Conservation (phyloP, 2,329 filamentous ascomycete species). For the Nemania diffusa region DNA sequence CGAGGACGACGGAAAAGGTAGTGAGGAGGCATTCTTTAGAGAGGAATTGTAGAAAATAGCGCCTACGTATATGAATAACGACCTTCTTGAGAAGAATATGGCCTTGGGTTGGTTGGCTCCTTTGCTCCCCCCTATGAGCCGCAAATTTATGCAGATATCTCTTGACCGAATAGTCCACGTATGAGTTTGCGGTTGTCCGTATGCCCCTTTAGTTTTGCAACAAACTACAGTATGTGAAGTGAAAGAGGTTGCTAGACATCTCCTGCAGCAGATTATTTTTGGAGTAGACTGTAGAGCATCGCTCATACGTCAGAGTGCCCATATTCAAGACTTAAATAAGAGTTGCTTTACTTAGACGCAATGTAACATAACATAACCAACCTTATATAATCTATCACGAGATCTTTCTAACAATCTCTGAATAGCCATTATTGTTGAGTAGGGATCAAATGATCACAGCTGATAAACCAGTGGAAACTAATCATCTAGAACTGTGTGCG, state of each 20-base stretch:
- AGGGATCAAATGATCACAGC: too few species aligned
- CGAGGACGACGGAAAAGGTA: constrained; percentile 50
- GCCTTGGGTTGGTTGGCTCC: background rate
- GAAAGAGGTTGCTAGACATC: background rate
- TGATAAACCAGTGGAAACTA: background rate
- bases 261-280: background rate
- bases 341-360: background rate
- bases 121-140: too few species aligned
- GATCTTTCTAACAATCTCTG: background rate
- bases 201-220: too few species aligned
- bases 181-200: too few species aligned
- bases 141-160: too few species aligned
- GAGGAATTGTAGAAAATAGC: constrained; percentile 59
- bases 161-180: background rate
- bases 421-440: background rate
- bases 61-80: constrained; percentile 37
- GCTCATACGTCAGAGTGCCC: background rate
- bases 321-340: background rate
- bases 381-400: background rate
- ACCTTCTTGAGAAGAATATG: constrained; percentile 28
- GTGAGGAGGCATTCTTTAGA: constrained; percentile 63
- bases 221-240: background rate
- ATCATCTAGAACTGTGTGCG: background rate
- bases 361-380: background rate
- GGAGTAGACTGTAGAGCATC: background rate